These are phyloP conservation scores for Panus rudis DNA, from an alignment of 768 basidiomycete species.

Conservation along the genomic window DNA sequence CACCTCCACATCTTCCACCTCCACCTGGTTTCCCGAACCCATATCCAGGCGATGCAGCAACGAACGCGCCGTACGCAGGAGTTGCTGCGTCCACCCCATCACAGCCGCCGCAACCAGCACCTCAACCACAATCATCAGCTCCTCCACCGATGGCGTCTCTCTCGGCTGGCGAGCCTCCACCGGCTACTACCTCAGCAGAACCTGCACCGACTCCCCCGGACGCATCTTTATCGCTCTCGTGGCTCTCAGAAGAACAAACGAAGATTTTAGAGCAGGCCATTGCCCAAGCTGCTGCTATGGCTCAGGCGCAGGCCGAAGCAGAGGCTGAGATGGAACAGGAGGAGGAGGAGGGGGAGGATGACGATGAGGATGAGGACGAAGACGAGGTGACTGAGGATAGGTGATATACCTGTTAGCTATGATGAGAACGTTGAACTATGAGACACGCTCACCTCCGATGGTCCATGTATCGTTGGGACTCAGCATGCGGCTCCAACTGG, in stretches of 20 bases:
- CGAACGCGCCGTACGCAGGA: too few relatives aligned
- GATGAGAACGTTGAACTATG: too few relatives aligned
- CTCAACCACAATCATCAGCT: conserved; percentile 5
- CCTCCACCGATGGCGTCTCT: not conserved
- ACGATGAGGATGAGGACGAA: conserved; percentile 33
- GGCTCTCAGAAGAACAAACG: conserved; percentile 68
- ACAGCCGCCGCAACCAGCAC: not conserved
- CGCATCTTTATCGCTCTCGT: conserved; percentile 35
- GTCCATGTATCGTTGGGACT: too few relatives aligned
- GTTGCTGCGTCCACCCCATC: too few relatives aligned
- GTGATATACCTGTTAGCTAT: too few relatives aligned
- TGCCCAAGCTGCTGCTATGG: conserved; percentile 64
- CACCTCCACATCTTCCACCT: conserved; percentile 3
- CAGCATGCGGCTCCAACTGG: too few relatives aligned
- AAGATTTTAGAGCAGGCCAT: conserved; percentile 66
- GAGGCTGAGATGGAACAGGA: conserved; percentile 72
- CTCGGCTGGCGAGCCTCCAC: conserved; percentile 4
- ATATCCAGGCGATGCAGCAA: too few relatives aligned
- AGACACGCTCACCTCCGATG: too few relatives aligned
- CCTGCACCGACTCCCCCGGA: not conserved
- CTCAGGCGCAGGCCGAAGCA: conserved; percentile 73
- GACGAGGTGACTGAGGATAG: not conserved
- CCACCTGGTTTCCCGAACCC: too few relatives aligned
- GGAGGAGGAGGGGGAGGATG: conserved; percentile 44
- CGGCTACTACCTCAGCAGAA: conserved; percentile 7